Percentiles rank a stretch among this genome's conserved stretches.
These are phyloP conservation scores for Claviceps sorghi DNA, from an alignment of 2,329 filamentous ascomycete genomes.

Conservation along the genomic window DNA sequence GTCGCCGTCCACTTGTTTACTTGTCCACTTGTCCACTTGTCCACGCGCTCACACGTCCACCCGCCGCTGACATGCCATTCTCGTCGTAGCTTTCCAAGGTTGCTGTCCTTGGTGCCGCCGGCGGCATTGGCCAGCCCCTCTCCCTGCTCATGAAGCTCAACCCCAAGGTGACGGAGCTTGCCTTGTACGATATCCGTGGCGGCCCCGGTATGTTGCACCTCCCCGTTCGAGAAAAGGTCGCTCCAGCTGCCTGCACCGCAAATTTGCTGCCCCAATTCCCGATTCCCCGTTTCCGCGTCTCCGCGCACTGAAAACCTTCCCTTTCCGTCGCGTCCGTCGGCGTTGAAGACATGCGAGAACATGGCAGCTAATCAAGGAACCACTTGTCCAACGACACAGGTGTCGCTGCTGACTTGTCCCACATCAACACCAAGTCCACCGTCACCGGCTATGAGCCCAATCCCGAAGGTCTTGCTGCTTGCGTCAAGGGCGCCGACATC, in stretches of 20 bases:
- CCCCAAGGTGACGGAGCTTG: slow-evolving; percentile 82
- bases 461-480: slow-evolving; percentile 57
- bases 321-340: not conserved
- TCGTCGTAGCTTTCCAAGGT: slow-evolving; percentile 76
- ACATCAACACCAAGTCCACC: slow-evolving; percentile 97
- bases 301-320: too few species aligned
- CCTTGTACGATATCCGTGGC: slow-evolving; percentile 94
- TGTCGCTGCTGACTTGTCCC: slow-evolving; percentile 94
- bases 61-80: slow-evolving; percentile 2
- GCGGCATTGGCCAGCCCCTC: slow-evolving; percentile 96
- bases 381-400: slow-evolving; percentile 35
- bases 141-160: slow-evolving; percentile 98
- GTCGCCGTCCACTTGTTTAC: too few species aligned
- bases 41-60: too few species aligned
- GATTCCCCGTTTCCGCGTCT: too few species aligned
- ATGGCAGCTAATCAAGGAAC: not conserved
- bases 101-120: slow-evolving; percentile 86
- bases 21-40: not conserved
- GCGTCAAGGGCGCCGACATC: slow-evolving; percentile 78
- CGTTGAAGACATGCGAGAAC: not conserved
- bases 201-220: slow-evolving; percentile 59
- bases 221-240: not conserved
- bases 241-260: not conserved
- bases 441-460: slow-evolving; percentile 81
- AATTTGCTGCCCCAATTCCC: slow-evolving; percentile 6